Conservation (phyloP, 2,329 filamentous ascomycete species). For the Xylaria multiplex region DNA sequence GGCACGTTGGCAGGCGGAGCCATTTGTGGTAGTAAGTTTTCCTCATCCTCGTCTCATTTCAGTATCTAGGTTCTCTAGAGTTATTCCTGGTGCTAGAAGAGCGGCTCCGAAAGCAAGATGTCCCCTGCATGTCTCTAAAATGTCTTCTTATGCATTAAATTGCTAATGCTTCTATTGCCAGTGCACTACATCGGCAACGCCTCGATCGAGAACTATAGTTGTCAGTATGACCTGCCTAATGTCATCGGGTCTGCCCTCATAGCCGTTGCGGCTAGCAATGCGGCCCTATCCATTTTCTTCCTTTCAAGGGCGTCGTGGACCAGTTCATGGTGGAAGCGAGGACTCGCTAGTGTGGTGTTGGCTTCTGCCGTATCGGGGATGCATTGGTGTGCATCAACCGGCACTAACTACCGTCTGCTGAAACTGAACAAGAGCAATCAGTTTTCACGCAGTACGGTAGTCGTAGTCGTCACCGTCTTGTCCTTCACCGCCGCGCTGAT, state of each 20-base stretch:
- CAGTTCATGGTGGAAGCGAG: constrained; percentile 79
- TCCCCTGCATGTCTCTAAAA: not conserved
- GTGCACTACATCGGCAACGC: constrained; percentile 90
- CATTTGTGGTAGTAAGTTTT: constrained; percentile 70
- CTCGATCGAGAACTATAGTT: constrained; percentile 80
- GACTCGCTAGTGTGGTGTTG: constrained; percentile 72
- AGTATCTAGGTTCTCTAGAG: not conserved
- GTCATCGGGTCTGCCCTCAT: constrained; percentile 77
- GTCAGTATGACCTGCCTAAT: constrained; percentile 67
- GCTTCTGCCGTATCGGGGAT: constrained; percentile 82
- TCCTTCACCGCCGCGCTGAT: constrained; percentile 70
- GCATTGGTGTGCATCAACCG: constrained; percentile 83
- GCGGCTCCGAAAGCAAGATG: not conserved
- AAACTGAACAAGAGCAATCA: constrained; percentile 55
- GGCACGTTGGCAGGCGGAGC: constrained; percentile 77
- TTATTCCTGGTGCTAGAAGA: not conserved
- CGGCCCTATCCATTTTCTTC: constrained; percentile 81
- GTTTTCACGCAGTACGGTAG: constrained; percentile 70
- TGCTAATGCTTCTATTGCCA: constrained; percentile 6
- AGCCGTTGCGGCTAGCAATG: constrained; percentile 75
- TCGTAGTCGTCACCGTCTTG: constrained; percentile 78
- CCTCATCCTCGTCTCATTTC: not conserved
- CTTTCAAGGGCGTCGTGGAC: constrained; percentile 80
- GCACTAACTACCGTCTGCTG: constrained; percentile 73
- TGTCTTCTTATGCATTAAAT: not conserved